Percentiles rank a stretch among this genome's conserved stretches.
phyloP scores from a whole-genome alignment of 805 yeast genomes.

The Clavispora vitiphila region DNA sequence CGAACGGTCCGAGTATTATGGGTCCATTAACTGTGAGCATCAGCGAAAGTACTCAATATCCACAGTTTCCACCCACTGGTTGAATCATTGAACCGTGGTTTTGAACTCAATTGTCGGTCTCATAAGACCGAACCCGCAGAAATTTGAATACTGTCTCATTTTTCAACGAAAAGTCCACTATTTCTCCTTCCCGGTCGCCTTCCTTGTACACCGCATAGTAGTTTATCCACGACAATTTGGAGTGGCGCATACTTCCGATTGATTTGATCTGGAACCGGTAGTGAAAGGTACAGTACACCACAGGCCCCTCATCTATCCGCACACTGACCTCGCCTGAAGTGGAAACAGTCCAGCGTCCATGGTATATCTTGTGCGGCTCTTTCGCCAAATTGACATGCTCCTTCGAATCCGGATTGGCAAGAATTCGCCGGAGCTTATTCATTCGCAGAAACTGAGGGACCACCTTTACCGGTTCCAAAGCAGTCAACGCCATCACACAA shows the following conservation, averaged over 20 bases:
- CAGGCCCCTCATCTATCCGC: conserved; percentile 52
- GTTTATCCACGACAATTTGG: conserved; percentile 66
- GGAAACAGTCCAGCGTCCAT: conserved; percentile 56
- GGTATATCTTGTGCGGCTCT: conserved; percentile 32
- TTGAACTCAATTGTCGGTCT: conserved; percentile 6
- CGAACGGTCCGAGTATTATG: no score
- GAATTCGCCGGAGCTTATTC: conserved; percentile 16
- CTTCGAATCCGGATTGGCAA: conserved; percentile 13
- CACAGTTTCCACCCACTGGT: no score
- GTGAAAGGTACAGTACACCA: conserved; percentile 54
- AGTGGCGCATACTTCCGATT: conserved; percentile 56
- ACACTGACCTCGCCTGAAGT: conserved; percentile 49
- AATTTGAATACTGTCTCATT: conserved; percentile 81
- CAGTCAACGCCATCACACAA: conserved; percentile 63
- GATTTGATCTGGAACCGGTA: conserved; percentile 58
- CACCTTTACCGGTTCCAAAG: conserved; percentile 64
- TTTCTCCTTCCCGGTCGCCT: conserved; percentile 48
- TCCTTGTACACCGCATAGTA: conserved; percentile 54
- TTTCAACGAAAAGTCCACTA: conserved; percentile 46
- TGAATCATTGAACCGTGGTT: no score
- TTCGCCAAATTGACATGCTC: conserved; percentile 9
- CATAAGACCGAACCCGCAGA: conserved; percentile 52
- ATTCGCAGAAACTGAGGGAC: conserved; percentile 49
- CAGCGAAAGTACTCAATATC: no score
- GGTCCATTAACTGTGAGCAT: no score